Evolutionary conservation across 164 flowering plant genomes (phyloP).

Genomic region (Magnolia officinalis): DNA sequence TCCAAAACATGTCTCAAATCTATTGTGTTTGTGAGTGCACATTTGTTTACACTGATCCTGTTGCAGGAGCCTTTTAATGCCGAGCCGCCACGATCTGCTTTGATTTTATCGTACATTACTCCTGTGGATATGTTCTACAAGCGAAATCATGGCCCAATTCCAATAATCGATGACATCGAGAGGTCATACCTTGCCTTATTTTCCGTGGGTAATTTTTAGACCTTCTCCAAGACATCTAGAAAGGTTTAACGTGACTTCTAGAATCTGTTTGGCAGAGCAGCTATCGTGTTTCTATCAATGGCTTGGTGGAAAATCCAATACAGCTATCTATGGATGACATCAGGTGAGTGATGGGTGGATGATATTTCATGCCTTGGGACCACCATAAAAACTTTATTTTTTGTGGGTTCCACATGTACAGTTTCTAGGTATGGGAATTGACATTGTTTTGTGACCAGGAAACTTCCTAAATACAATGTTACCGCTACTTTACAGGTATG

Average conservation of each 20-base stretch:
- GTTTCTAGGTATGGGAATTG: conserved; percentile 7
- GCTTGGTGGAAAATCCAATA: conserved; percentile 54
- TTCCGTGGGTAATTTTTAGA: not conserved
- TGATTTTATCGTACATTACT: conserved; percentile 81
- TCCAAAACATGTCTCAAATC: not conserved
- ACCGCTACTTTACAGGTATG: conserved; percentile 83
- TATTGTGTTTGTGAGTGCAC: not conserved
- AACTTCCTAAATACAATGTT: conserved; percentile 77
- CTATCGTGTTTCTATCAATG: conserved; percentile 55
- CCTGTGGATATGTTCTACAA: conserved; percentile 94
- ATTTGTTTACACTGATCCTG: not conserved
- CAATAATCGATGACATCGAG: conserved; percentile 78
- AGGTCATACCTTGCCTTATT: conserved; percentile 36
- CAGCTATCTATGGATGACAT: conserved; percentile 74
- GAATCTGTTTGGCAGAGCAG: conserved; percentile 35
- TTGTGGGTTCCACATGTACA: not conserved
- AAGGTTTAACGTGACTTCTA: conserved; percentile 16
- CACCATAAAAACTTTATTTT: not conserved
- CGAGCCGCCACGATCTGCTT: conserved; percentile 76
- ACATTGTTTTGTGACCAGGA: conserved; percentile 40
- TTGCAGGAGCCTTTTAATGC: conserved; percentile 96
- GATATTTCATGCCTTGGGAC: not conserved
- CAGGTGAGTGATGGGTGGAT: conserved; percentile 40
- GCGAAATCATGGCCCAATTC: conserved; percentile 98
- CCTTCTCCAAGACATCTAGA: not conserved